phyloP scores from a whole-genome alignment of 306 rosid species.

The Canavalia gladiata region DNA sequence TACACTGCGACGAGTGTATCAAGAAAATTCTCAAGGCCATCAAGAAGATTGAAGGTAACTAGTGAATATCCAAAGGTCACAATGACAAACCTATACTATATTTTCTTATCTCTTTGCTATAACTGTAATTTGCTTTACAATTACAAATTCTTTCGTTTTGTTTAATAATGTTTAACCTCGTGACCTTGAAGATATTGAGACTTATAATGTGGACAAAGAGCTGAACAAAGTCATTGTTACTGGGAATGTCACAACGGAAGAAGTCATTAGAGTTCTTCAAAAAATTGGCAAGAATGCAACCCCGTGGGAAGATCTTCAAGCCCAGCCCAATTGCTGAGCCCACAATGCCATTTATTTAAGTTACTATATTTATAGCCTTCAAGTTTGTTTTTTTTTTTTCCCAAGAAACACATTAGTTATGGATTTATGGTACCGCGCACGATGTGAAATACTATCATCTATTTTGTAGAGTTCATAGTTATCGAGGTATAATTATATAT shows the following conservation, averaged over 20 bases:
- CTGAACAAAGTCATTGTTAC: slow-evolving; percentile 80
- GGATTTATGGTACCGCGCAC: neutral
- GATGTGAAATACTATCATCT: neutral
- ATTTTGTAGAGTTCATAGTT: neutral
- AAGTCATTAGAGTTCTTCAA: slow-evolving; percentile 73
- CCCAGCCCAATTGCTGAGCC: slow-evolving; percentile 46
- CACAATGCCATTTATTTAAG: neutral
- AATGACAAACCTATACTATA: neutral
- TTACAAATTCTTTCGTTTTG: neutral
- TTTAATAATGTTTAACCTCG: neutral
- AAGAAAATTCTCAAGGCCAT: slow-evolving; percentile 87
- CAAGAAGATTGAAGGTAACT: slow-evolving; percentile 83
- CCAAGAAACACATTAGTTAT: neutral
- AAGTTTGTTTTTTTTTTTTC: neutral
- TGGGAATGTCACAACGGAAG: slow-evolving; percentile 72
- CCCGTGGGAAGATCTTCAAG: slow-evolving; percentile 58
- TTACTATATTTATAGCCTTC: neutral
- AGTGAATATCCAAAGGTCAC: neutral
- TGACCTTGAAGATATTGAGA: slow-evolving; percentile 72
- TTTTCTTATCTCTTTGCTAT: neutral
- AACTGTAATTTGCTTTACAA: neutral
- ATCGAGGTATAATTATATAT: slow-evolving; percentile 13
- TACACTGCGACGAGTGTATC: slow-evolving; percentile 89
- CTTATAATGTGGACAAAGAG: slow-evolving; percentile 74
- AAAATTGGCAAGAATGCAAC: slow-evolving; percentile 73